phyloP scores from a whole-genome alignment of 1,284 basidiomycete species.

The Omphalotus olearius region DNA sequence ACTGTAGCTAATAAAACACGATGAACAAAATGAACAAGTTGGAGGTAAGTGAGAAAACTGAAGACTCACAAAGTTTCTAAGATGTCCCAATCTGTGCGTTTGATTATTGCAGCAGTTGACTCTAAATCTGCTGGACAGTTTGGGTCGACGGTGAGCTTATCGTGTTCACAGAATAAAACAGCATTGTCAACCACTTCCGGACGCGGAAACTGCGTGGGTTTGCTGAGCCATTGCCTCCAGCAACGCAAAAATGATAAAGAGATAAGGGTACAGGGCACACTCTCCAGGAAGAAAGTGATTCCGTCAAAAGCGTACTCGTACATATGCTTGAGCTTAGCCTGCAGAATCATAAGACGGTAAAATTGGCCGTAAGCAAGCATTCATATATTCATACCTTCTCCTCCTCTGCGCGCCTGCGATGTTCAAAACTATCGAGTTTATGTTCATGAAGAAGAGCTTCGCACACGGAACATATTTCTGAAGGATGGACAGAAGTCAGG shows the following conservation, averaged over 20 bases:
- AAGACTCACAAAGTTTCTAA: conserved; percentile 50
- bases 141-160: conserved; percentile 60
- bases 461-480: conserved; percentile 57
- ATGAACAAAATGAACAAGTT: conserved; percentile 16
- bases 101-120: conserved; percentile 49
- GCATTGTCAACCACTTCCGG: conserved; percentile 62
- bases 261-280: conserved; percentile 52
- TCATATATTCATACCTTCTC: conserved; percentile 58
- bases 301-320: conserved; percentile 49
- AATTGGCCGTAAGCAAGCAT: neutral
- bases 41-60: conserved; percentile 5
- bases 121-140: conserved; percentile 54
- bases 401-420: conserved; percentile 59
- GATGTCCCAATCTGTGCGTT: conserved; percentile 58
- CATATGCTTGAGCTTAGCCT: conserved; percentile 61
- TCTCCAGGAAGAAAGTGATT: conserved; percentile 38
- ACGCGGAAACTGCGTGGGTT: conserved; percentile 50
- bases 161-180: conserved; percentile 64
- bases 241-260: conserved; percentile 55
- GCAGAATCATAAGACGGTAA: conserved; percentile 11
- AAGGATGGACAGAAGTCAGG: neutral
- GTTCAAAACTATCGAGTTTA: conserved; percentile 52
- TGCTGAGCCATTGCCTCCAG: conserved; percentile 67
- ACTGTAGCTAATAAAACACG: conserved; percentile 44
- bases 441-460: conserved; percentile 49